These are phyloP conservation scores for Drechslerella dactyloides DNA, from an alignment of 2,329 filamentous ascomycete genomes.

Conservation along the genomic window DNA sequence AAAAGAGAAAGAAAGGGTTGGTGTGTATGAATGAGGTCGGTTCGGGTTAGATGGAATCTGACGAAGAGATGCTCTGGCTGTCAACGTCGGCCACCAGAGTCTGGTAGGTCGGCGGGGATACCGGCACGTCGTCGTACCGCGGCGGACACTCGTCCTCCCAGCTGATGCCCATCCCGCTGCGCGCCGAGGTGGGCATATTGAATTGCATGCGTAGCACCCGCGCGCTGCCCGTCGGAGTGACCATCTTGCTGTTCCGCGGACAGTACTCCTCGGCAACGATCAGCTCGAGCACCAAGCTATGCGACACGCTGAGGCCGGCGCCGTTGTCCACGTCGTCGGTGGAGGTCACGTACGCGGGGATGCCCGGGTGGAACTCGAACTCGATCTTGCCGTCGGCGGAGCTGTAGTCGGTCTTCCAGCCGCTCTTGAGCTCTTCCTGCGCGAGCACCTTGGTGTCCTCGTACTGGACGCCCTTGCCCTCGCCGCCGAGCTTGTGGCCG, in stretches of 20 bases:
- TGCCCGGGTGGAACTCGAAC: constrained; percentile 74
- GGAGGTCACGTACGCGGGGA: constrained; percentile 69
- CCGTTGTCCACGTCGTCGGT: constrained; percentile 78
- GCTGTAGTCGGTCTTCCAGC: constrained; percentile 85
- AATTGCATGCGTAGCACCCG: constrained; percentile 94
- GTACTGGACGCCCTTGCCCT: constrained; percentile 74
- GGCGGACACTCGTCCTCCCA: constrained; percentile 98
- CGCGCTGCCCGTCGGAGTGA: constrained; percentile 86
- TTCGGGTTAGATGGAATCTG: constrained; percentile 38
- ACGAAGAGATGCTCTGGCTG: constrained; percentile 27
- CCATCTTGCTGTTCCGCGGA: constrained; percentile 70
- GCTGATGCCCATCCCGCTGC: constrained; percentile 83
- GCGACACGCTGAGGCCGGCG: constrained; percentile 78
- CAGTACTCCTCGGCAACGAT: constrained; percentile 90
- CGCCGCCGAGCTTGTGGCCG: constrained; percentile 68
- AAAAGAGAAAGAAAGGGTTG: constrained; percentile 16
- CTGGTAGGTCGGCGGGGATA: constrained; percentile 76
- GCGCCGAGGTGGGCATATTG: constrained; percentile 78
- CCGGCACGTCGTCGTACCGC: constrained; percentile 90
- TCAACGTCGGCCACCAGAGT: constrained; percentile 31
- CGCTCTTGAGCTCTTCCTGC: constrained; percentile 78
- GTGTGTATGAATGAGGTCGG: constrained; percentile 7
- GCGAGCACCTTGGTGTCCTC: constrained; percentile 78
- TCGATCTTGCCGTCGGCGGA: constrained; percentile 75
- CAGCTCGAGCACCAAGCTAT: constrained; percentile 88